Base-by-base conservation (phyloP, 345 rosid genomes). In the Reutealis trisperma region DNA sequence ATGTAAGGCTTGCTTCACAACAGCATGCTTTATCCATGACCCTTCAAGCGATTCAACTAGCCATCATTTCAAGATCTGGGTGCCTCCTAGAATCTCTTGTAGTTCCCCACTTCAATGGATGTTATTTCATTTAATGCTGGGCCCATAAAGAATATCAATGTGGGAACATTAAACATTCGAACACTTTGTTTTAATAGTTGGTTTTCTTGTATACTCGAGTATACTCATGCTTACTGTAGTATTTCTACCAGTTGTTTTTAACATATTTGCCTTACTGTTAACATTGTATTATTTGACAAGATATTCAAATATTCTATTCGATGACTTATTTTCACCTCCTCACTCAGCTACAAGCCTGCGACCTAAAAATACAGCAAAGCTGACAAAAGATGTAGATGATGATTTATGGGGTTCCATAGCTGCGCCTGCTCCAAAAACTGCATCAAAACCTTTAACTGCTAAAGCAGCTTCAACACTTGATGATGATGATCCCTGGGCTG, bases 381-480 rank as follows among this genome's bases (percentile, higher is more conserved):
- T 72, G 72, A 47, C 73, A 1, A 92, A 86, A 77, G 77, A 87
- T 9, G 90, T 93, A 77, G 98, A 91, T 44, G 97, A 90, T 80
- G 98, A 96, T 84, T 85, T 96, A 78, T 96, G 99, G 99, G 95
- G 99, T 72, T 87, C 99, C 45, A 89, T 96, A 66, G 98, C 99
- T 60, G 96, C 97, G 21, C 89, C 98, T 73, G 83, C 87, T 21
- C 98, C 99, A 32, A 90, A 84, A 79, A 85, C 91, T 11, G 27
- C 85, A 42, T 91, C 93, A 34, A 92, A 84, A 81, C 88, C 97
- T 44, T 82, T 92, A 87, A 93, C 84, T 79, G 82, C 83, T 55
- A 96, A 88, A 81, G 0, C 89, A 69, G 74, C 92, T 52, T 82
- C 83, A 54, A 45, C 85, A 34, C 71, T 84, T 59, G 90, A 90